Evolutionary conservation across 1,284 basidiomycete genomes (phyloP).

Genomic region (Cerioporus squamosus): DNA sequence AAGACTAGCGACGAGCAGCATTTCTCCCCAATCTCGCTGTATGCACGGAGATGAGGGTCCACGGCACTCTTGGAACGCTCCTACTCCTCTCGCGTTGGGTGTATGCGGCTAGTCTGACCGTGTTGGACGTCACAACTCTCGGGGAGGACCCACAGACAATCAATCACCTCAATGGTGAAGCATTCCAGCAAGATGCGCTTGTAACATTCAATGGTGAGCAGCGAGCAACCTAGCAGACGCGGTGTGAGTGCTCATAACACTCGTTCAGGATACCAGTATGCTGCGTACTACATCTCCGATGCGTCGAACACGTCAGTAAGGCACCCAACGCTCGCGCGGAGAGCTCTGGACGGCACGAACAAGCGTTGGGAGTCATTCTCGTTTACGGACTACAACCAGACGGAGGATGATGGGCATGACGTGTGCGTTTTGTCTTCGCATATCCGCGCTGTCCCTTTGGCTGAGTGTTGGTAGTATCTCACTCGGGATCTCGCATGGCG

Average conservation of each 20-base stretch:
- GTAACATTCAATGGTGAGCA: conserved; percentile 40
- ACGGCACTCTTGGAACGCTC: background rate
- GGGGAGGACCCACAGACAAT: conserved; percentile 43
- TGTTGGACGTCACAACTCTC: conserved; percentile 34
- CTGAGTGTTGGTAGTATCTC: conserved; percentile 36
- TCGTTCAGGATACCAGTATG: conserved; percentile 44
- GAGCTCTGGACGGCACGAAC: conserved; percentile 26
- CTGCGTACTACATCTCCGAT: conserved; percentile 40
- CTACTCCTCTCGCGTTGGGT: background rate
- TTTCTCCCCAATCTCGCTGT: background rate
- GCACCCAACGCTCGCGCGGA: conserved; percentile 38
- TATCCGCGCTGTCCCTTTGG: background rate
- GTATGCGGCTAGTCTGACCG: conserved; percentile 19
- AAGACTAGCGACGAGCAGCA: background rate
- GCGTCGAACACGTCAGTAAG: conserved; percentile 39
- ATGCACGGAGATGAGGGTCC: conserved; percentile 6
- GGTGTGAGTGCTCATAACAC: background rate
- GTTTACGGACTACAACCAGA: conserved; percentile 45
- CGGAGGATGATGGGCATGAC: conserved; percentile 47
- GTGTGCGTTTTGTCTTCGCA: conserved; percentile 29
- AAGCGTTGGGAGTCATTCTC: conserved; percentile 41
- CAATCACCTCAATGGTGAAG: conserved; percentile 48
- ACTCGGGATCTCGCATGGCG: conserved; percentile 44
- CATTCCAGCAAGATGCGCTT: conserved; percentile 47
- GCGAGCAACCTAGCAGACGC: too few relatives aligned